Evolutionary conservation across 345 rosid species (phyloP), one percentile per base, ranked within the genome.

Genomic region (Murraya paniculata): DNA sequence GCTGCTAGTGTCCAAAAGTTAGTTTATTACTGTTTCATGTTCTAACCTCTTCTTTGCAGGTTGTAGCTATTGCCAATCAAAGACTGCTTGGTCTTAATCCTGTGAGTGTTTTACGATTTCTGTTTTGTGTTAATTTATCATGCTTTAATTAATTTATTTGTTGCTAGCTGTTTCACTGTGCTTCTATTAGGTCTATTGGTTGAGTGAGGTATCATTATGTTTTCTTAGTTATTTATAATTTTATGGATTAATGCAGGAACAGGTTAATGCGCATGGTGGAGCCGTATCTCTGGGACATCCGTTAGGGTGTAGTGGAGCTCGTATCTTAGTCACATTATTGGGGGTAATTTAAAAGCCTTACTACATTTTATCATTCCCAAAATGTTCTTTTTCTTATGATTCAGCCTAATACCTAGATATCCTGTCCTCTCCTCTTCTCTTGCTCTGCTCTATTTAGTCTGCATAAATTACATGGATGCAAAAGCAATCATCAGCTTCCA

Each of bases 271-370:
- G 65, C 93, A 92, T 72, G 98, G 99, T 76, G 99, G 99, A 70
- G 97, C 97, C 38, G 98, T 96, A 75, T 88, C 98, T 30, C 81
- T 96, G 78, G 99, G 99, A 35, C 99, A 96, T 78, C 99, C 98
- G 30, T n/a, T 96, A 58, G 99, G 99, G 72, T 92, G 99, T 86
- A 96, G 97, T 36, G 98, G 99, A 78, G 97, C 99, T 85, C 97
- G 99, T 45, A 91, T 96, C 36, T 81, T 96, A 86, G 90, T 90
- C 72, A 88, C 98, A 24, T 91, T 96, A 66, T 85, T 96, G 71
- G 99, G 99, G 94, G 99, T 96, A 91, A 77, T 68, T 64, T 76
- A 6, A 22, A 70, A 72, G 62, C 61, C 61, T 16, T 69, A 36
- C 39, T 21, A 50, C 21, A 59, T 58, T 36, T 38, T 41, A 33